Evolutionary conservation across 805 yeast species (phyloP), one percentile per base, ranked within the genome.

Genomic region (Kluyveromyces dobzhanskii): DNA sequence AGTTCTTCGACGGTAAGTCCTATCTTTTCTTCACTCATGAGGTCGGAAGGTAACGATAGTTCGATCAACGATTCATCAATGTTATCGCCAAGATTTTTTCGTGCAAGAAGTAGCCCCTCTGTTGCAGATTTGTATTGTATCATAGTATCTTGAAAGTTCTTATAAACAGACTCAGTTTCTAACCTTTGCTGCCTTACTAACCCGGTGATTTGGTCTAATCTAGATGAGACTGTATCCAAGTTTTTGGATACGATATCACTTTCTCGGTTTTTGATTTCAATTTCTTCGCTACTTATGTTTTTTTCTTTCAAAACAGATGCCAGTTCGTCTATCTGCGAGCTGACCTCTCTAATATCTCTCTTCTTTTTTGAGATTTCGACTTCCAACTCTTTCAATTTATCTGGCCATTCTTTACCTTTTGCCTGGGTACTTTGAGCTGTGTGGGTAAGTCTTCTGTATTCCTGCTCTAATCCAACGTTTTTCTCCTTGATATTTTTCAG

Each of bases 371-470:
- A 59, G 31, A 79, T 70, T 50, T 84, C 92, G 5, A 56, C 58
- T 24, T 68, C 65, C 42, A 83, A 71, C 46, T 75, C 75, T n/a
- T 68, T 64, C 35, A 85, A 54, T 32, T 76, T 72, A 13, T 59
- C 47, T 2, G 71, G 67, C 92, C 95, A 83, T 53, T 76, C 78
- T 11, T 56, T 47, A 47, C 78, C 80, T 44, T 85, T 68, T n/a
- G 65, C 64, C 48, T 77, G 74, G 75, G 83, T 78, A 6, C 75
- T 68, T 32, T 75, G 75, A 38, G 83, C 76, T 53, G 81, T 85
- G n/a, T 77, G 80, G 49, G 74, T 71, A 51, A 85, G 82, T 57
- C 82, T 81, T 32, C 65, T 64, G 31, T 81, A 66, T 57, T 86
- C 95, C 44, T 75, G 74, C 46, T 80, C 82, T 40, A 86, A 63